Evolutionary conservation across 2,329 filamentous ascomycete species (phyloP), one percentile per base, ranked within the genome.

Genomic region (Colletotrichum magnum): DNA sequence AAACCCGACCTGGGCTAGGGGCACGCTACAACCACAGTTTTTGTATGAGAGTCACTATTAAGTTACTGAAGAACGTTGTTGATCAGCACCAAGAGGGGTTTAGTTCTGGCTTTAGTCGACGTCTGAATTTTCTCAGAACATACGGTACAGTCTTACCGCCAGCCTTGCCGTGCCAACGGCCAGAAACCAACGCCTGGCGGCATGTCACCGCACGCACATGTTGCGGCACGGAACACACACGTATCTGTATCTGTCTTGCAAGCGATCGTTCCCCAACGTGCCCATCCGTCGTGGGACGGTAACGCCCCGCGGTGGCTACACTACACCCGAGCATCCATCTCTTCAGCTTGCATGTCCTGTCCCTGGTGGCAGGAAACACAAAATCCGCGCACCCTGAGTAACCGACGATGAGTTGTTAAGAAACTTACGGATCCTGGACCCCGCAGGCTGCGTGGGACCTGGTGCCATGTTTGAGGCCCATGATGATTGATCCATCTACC

Each of bases 361-460:
- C 52, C 13, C 45, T 26, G 60, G 12, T 47, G 16, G 12, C 28
- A 53, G 56, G n/a, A 51, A 52, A n/a, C 18, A 48, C 26, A 24
- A 24, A 68, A 68, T 64, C 56, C 56, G 45, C 54, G 64, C 66
- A 57, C 36, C 45, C 12, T 50, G 47, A 52, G 50, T n/a, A 24
- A 56, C n/a, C 18, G 41, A 56, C 36, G 36, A 51, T 24, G 53
- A 59, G 47, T 65, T 43, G 54, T 45, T 18, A 32, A 54, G 32
- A 36, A 36, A 36, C 32, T 16, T 59, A 16, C 21, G 43, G 32
- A 16, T 45, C 45, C 54, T 57, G n/a, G 28, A 60, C 54, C 66
- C 66, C 66, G 61, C 66, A 60, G 39, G n/a, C 13, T 52, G 60
- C 36, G 48, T 54, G 65, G 60, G 15, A 65, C 60, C 58, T 28